Evolutionary conservation across 805 yeast genomes (phyloP).

Genomic region (Pichia phayaonensis): DNA sequence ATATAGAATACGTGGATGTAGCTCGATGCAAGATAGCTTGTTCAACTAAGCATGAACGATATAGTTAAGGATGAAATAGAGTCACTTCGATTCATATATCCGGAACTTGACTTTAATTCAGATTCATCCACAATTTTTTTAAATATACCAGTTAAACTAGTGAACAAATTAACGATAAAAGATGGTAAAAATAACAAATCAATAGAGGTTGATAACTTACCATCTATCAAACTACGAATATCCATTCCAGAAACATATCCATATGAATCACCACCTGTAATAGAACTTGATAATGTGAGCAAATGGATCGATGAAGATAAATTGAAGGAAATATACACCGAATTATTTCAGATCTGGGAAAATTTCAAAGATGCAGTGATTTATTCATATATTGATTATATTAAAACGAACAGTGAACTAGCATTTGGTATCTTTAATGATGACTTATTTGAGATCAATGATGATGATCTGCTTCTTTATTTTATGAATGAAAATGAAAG

Average conservation of each 20-base stretch:
- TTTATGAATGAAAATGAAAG: constrained; percentile 14
- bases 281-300: constrained; percentile 21
- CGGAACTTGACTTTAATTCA: constrained; percentile 24
- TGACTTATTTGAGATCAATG: constrained; percentile 5
- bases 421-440: constrained; percentile 1
- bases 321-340: constrained; percentile 12
- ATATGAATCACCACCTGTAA: constrained; percentile 20
- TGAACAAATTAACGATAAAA: background rate
- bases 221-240: constrained; percentile 27
- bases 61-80: constrained; percentile 31
- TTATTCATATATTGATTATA: constrained; percentile 10
- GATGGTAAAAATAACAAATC: constrained; percentile 8
- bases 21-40: too few species aligned
- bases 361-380: constrained; percentile 6
- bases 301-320: constrained; percentile 24
- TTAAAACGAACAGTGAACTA: constrained; percentile 8
- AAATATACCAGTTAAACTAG: constrained; percentile 21
- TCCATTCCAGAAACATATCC: constrained; percentile 33
- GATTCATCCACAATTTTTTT: constrained; percentile 20
- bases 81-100: constrained; percentile 35
- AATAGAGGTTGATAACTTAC: constrained; percentile 18
- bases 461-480: background rate
- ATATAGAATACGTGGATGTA: background rate
- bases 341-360: constrained; percentile 6
- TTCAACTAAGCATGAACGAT: background rate